Percentiles rank a stretch among this genome's conserved stretches.
These are phyloP conservation scores for Yamadazyma insecticola DNA, from an alignment of 805 yeast genomes.

Conservation along the genomic window DNA sequence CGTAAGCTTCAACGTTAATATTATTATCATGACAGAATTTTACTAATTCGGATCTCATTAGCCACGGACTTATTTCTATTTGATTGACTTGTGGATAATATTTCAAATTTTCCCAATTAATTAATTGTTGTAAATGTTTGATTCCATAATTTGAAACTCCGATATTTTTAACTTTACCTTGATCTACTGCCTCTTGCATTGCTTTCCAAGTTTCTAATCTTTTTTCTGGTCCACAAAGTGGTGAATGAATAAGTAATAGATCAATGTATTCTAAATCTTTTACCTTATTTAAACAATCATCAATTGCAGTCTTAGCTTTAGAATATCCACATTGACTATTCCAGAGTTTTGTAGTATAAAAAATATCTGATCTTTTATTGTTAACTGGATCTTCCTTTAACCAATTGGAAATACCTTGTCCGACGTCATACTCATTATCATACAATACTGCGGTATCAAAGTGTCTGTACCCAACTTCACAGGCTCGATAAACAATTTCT, in stretches of 20 bases:
- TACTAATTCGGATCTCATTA: slow-evolving; percentile 36
- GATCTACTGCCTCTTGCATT: slow-evolving; percentile 49
- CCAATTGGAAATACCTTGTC: slow-evolving; percentile 52
- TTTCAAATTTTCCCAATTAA: slow-evolving; percentile 40
- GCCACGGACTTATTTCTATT: slow-evolving; percentile 48
- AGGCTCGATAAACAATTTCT: slow-evolving; percentile 50
- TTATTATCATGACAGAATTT: slow-evolving; percentile 22
- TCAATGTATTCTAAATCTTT: slow-evolving; percentile 63
- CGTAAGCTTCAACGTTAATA: slow-evolving; percentile 32
- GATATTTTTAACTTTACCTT: slow-evolving; percentile 47
- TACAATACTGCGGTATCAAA: slow-evolving; percentile 74
- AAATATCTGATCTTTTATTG: slow-evolving; percentile 21
- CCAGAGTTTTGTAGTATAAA: slow-evolving; percentile 71
- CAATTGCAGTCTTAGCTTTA: slow-evolving; percentile 55
- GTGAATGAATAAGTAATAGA: slow-evolving; percentile 60
- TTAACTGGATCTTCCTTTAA: slow-evolving; percentile 29
- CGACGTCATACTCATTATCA: slow-evolving; percentile 64
- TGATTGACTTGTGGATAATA: slow-evolving; percentile 46
- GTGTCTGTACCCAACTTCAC: slow-evolving; percentile 63
- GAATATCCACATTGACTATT: slow-evolving; percentile 57
- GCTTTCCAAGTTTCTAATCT: slow-evolving; percentile 52
- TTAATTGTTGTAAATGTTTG: slow-evolving; percentile 51
- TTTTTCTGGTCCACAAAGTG: slow-evolving; percentile 36
- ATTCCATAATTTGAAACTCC: slow-evolving; percentile 66
- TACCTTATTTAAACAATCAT: slow-evolving; percentile 49